phyloP scores from a whole-genome alignment of 2,329 filamentous ascomycete species.

The Exophiala lecanii-corni region DNA sequence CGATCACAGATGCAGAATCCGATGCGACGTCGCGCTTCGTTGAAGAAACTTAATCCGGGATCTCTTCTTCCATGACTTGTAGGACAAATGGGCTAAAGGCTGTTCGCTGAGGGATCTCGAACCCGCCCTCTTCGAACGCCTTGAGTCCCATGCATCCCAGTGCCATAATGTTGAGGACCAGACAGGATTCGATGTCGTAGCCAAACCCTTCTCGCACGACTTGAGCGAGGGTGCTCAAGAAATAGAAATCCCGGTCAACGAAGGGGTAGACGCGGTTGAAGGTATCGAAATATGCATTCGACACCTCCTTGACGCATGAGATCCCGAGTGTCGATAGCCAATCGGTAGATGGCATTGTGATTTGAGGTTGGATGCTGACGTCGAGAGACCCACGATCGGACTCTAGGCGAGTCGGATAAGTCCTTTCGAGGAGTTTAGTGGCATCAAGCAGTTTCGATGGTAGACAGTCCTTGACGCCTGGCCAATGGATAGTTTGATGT shows the following conservation, averaged over 20 bases:
- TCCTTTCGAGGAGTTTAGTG: constrained; percentile 39
- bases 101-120: constrained; percentile 31
- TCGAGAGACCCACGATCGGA: constrained; percentile 43
- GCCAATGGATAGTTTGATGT: constrained; percentile 48
- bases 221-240: constrained; percentile 42
- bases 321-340: constrained; percentile 48
- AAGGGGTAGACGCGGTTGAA: constrained; percentile 52
- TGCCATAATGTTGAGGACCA: constrained; percentile 49
- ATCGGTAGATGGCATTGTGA: constrained; percentile 5
- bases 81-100: constrained; percentile 31
- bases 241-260: constrained; percentile 50
- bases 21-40: constrained; percentile 49
- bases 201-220: constrained; percentile 27
- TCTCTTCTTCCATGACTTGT: constrained; percentile 43
- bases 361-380: constrained; percentile 19
- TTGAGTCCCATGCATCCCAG: constrained; percentile 48
- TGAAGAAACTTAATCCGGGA: constrained; percentile 50
- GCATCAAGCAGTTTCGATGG: constrained; percentile 38
- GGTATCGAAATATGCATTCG: constrained; percentile 51
- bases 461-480: constrained; percentile 42
- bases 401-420: constrained; percentile 49
- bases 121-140: constrained; percentile 47
- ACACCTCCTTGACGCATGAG: constrained; percentile 48
- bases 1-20: constrained; percentile 50
- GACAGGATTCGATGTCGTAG: constrained; percentile 49